Conservation (phyloP, 345 rosid genomes). For the Lepidium sativum region DNA sequence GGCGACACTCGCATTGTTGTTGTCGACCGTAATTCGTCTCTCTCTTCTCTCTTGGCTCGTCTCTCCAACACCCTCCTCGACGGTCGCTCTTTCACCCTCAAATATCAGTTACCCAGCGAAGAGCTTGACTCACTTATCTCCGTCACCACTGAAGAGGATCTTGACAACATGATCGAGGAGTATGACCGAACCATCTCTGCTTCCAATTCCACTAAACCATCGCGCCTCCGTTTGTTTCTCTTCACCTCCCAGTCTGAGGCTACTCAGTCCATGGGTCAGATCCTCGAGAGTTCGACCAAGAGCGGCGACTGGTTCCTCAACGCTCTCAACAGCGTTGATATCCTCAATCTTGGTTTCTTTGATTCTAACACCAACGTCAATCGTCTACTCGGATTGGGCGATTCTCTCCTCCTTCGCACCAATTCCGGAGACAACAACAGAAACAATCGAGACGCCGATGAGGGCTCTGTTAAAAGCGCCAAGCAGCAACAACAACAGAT, state of each 20-base stretch:
- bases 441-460: slow-evolving; percentile 29
- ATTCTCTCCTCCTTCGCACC: slow-evolving; percentile 24
- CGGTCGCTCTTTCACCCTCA: slow-evolving; percentile 63
- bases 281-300: slow-evolving; percentile 53
- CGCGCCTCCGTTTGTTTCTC: slow-evolving; percentile 75
- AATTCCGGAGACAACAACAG: slow-evolving; percentile 15
- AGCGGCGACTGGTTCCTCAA: slow-evolving; percentile 90
- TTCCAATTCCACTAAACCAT: slow-evolving; percentile 35
- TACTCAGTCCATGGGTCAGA: slow-evolving; percentile 65
- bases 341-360: slow-evolving; percentile 56
- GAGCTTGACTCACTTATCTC: slow-evolving; percentile 92
- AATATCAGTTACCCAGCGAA: slow-evolving; percentile 89
- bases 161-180: slow-evolving; percentile 95
- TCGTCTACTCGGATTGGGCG: slow-evolving; percentile 72
- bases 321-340: slow-evolving; percentile 63
- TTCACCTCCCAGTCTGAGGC: slow-evolving; percentile 66
- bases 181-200: slow-evolving; percentile 58
- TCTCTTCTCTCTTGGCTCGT: slow-evolving; percentile 43
- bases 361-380: slow-evolving; percentile 62
- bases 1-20: slow-evolving; percentile 91
- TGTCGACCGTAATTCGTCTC: slow-evolving; percentile 62
- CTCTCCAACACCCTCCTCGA: slow-evolving; percentile 59
- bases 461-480: slow-evolving; percentile 39
- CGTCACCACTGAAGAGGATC: slow-evolving; percentile 87
- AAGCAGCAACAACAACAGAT: slow-evolving; percentile 29